Conservation (phyloP, 192 early-diverging fungal genomes). For the Coemansia sp. region DNA sequence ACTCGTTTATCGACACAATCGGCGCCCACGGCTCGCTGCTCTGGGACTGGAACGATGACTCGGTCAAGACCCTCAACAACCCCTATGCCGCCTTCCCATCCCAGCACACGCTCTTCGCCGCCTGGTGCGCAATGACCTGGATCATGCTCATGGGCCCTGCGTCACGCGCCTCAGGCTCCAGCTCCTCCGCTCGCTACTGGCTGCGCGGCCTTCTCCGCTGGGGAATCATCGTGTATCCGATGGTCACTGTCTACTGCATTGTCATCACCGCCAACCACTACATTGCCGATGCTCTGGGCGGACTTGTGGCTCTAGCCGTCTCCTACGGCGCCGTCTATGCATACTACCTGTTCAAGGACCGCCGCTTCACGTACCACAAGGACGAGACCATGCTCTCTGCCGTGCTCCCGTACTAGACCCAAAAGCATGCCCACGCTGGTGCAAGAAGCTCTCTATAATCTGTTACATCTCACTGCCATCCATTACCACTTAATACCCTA, state of each 20-base stretch:
- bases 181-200: constrained; percentile 39
- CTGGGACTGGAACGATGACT: constrained; percentile 57
- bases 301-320: constrained; percentile 42
- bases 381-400: constrained; percentile 11
- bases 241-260: constrained; percentile 55
- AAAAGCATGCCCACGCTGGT: not conserved
- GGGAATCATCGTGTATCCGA: constrained; percentile 45
- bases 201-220: constrained; percentile 47
- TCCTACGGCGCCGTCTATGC: constrained; percentile 45
- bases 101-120: constrained; percentile 55
- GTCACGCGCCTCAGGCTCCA: constrained; percentile 5
- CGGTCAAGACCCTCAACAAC: constrained; percentile 57
- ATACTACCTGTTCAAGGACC: constrained; percentile 36
- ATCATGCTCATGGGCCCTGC: constrained; percentile 51
- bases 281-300: constrained; percentile 47
- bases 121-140: constrained; percentile 52
- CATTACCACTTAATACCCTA: constrained; percentile 8
- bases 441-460: constrained; percentile 2
- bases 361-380: constrained; percentile 18
- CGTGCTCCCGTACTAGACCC: constrained; percentile 22
- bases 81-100: constrained; percentile 55
- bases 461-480: not conserved
- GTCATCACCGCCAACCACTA: constrained; percentile 55
- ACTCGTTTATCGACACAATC: constrained; percentile 49
- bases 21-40: constrained; percentile 53